Conservation (phyloP, 768 basidiomycete genomes). For the Jaapia argillacea region DNA sequence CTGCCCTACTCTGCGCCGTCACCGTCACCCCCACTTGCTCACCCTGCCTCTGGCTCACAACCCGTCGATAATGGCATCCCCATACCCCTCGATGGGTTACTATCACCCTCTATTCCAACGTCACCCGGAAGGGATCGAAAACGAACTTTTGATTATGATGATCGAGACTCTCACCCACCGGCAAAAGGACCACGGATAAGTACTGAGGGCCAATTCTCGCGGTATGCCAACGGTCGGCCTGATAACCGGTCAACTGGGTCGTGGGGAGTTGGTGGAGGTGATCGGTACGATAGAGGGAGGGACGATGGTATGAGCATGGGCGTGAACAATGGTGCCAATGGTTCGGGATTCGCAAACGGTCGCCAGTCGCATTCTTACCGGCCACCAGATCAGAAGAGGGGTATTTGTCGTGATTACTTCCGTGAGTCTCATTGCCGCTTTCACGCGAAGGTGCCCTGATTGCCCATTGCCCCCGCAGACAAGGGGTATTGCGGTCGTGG, state of each 20-base stretch:
- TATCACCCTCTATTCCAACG: slow-evolving; percentile 31
- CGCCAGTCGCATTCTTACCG: slow-evolving; percentile 52
- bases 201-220: slow-evolving; percentile 55
- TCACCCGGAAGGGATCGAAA: slow-evolving; percentile 53
- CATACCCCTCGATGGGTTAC: slow-evolving; percentile 62
- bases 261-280: slow-evolving; percentile 23
- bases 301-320: slow-evolving; percentile 11
- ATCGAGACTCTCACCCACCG: slow-evolving; percentile 45
- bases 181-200: slow-evolving; percentile 66
- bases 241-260: slow-evolving; percentile 33
- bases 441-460: too few relatives aligned
- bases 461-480: slow-evolving; percentile 53
- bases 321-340: slow-evolving; percentile 15
- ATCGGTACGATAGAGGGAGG: too few relatives aligned
- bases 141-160: slow-evolving; percentile 53
- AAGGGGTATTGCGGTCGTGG: slow-evolving; percentile 89
- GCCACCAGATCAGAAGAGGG: slow-evolving; percentile 64
- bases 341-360: slow-evolving; percentile 23
- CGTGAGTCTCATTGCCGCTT: slow-evolving; percentile 42
- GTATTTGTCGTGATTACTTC: slow-evolving; percentile 87
- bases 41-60: slow-evolving; percentile 25
- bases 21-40: slow-evolving; percentile 22
- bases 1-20: slow-evolving; percentile 56
- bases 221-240: slow-evolving; percentile 39
- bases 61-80: slow-evolving; percentile 59